These are phyloP conservation scores for Stephanodiscus triporus DNA, from an alignment of 108 stramenopile species.

Conservation along the genomic window DNA sequence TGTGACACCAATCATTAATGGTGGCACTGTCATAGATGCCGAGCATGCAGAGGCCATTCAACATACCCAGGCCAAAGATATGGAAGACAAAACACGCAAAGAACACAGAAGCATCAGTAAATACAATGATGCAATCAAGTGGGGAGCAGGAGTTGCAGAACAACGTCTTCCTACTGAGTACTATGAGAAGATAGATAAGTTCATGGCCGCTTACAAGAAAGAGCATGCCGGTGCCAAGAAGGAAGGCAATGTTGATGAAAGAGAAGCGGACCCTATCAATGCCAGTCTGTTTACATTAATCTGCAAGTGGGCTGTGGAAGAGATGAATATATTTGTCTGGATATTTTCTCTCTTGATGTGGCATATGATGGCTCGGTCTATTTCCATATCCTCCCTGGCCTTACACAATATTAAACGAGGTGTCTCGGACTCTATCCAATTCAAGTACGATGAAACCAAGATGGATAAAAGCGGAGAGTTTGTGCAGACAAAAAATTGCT, in stretches of 20 bases:
- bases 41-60: no score
- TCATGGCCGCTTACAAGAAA: not conserved
- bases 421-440: constrained; percentile 4
- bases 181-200: not conserved
- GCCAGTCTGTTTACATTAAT: no score
- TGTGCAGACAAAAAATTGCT: constrained; percentile 8
- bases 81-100: no score
- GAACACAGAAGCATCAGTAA: constrained; percentile 1
- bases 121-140: constrained; percentile 17
- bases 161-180: not conserved
- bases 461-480: constrained; percentile 7
- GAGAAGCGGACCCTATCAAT: no score
- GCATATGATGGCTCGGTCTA: no score
- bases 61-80: no score
- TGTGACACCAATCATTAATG: no score
- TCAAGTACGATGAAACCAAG: constrained; percentile 13
- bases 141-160: not conserved
- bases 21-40: no score
- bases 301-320: constrained; percentile 4
- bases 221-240: not conserved
- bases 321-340: constrained; percentile 20
- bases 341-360: constrained; percentile 1
- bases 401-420: constrained; percentile 7
- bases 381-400: not conserved
- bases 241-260: no score